Conservation (phyloP, 106 monocot species). For the Chionographis japonica region DNA sequence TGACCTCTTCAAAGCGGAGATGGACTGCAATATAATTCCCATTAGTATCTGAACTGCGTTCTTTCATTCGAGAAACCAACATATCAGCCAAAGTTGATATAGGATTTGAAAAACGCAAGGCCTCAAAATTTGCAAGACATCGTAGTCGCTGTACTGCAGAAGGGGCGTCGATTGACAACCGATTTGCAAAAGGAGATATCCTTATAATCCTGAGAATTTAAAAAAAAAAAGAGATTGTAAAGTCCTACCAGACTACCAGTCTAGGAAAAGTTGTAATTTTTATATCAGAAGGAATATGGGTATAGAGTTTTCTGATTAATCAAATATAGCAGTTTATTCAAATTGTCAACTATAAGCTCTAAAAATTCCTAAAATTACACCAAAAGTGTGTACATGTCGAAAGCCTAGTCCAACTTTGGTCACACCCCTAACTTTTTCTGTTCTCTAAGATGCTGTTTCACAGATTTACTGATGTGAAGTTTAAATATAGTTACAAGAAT, state of each 20-base stretch:
- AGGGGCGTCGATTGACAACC: constrained; percentile 81
- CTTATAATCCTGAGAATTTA: constrained; percentile 72
- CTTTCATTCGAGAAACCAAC: constrained; percentile 83
- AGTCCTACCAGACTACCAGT: neutral
- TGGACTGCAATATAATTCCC: constrained; percentile 94
- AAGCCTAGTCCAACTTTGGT: too few species aligned
- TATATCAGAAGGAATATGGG: too few species aligned
- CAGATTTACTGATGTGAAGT: too few species aligned
- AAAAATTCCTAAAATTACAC: too few species aligned
- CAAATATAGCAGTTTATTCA: too few species aligned
- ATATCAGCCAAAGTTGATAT: constrained; percentile 70
- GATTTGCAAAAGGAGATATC: constrained; percentile 99
- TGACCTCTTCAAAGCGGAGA: constrained; percentile 98
- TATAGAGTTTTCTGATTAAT: too few species aligned
- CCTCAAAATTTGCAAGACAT: constrained; percentile 95
- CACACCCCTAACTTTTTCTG: too few species aligned
- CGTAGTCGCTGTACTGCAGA: constrained; percentile 75
- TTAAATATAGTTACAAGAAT: too few species aligned
- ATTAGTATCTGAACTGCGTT: constrained; percentile 42
- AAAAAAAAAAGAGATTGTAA: neutral
- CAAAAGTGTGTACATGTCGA: too few species aligned
- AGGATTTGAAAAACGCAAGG: constrained; percentile 82
- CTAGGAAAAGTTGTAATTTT: too few species aligned
- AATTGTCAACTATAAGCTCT: too few species aligned
- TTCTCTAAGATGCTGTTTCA: too few species aligned